Evolutionary conservation across 257 asterid genomes (phyloP), one percentile per base, ranked within the genome.

Genomic region (Solanum stenotomum): DNA sequence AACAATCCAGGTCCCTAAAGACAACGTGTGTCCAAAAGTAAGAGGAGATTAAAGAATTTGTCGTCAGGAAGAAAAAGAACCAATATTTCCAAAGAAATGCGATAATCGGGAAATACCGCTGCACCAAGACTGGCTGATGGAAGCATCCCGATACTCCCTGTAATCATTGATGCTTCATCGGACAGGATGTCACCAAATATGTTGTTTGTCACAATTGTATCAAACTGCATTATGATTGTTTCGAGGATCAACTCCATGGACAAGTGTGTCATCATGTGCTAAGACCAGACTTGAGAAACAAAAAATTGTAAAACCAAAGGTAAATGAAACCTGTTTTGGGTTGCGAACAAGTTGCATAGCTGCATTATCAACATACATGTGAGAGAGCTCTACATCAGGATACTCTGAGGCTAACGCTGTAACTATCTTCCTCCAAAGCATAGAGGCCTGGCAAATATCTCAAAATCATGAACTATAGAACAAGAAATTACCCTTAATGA

Each of bases 81-180:
- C 1, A 42, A 20, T 49, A 63, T 6, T 85, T 14, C 70, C 14
- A 14, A 79, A 44, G 7, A 40, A 22, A 76, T n/a, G 85, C 86
- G 84, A 72, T 2, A 46, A 35, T 82, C 38, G 29, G 52, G 61
- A 86, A 91, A 27, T 95, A 96, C 99, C 93, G 97, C 91, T 94
- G 90, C 95, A 86, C 98, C 98, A 46, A 97, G 91, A 89, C 99
- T 95, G 87, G 99, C 99, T 71, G 99, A 97, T 78, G 99, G 98
- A 88, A 97, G 98, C 99, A 97, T 97, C 90, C 99, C 99, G 40
- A 97, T 97, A 68, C 99, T 97, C 90, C 99, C 99, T 78, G 99
- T 96, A 31, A 97, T 97, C 99, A 97, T 97, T 25, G 99, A 97
- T 85, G 99, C 99, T 91, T 97, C 99, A 89, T 96, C 99, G 10